Evolutionary conservation across 129 eudicot species (phyloP).

Genomic region (carrot (Daucus carota)): DH1_v3.0 NC_030383.2:55427001-55427500

Average conservation of each 20-base stretch:
- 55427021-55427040: not conserved
- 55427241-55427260: not conserved
- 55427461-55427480: no score
- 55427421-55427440: not conserved
- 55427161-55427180: constrained; percentile 78
- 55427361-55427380: not conserved
- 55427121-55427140: constrained; percentile 40
- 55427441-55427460: no score
- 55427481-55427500: no score
- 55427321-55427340: not conserved
- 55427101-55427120: constrained; percentile 78
- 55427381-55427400: not conserved
- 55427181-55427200: constrained; percentile 77
- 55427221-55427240: no score
- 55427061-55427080: constrained; percentile 97
- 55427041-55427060: constrained; percentile 19
- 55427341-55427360: not conserved
- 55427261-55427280: not conserved
- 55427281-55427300: not conserved
- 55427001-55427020: not conserved
- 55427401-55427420: not conserved
- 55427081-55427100: constrained; percentile 55
- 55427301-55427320: not conserved
- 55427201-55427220: constrained; percentile 35
- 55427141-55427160: constrained; percentile 71